Evolutionary conservation across 805 yeast genomes (phyloP).

Genomic region (Millerago galiae): DNA sequence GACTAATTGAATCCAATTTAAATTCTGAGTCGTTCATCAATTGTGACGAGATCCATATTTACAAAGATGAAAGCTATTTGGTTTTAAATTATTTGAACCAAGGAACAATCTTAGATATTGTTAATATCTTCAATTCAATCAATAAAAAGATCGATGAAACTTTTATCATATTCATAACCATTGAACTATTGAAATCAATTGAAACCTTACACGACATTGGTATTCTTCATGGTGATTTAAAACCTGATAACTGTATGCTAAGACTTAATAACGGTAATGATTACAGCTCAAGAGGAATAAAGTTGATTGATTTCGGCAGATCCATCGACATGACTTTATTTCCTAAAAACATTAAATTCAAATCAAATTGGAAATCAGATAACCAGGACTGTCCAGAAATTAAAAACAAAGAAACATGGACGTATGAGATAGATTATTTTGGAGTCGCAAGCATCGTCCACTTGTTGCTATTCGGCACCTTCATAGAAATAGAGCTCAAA

Average conservation of each 20-base stretch:
- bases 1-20: conserved; percentile 26
- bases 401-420: conserved; percentile 57
- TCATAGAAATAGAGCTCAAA: conserved; percentile 39
- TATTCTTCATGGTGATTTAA: conserved; percentile 79
- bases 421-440: conserved; percentile 74
- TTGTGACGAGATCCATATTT: conserved; percentile 43
- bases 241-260: conserved; percentile 83
- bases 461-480: conserved; percentile 62
- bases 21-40: conserved; percentile 36
- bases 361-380: conserved; percentile 53
- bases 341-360: conserved; percentile 44
- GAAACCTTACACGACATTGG: conserved; percentile 57
- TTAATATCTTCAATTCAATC: conserved; percentile 40
- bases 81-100: conserved; percentile 32
- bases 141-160: conserved; percentile 47
- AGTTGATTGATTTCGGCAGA: conserved; percentile 76
- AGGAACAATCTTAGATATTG: conserved; percentile 69
- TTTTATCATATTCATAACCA: conserved; percentile 53
- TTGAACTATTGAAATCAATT: conserved; percentile 55
- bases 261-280: conserved; percentile 38
- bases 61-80: conserved; percentile 23
- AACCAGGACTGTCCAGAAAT: conserved; percentile 71
- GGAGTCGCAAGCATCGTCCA: conserved; percentile 76
- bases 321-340: conserved; percentile 65
- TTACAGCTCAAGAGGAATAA: conserved; percentile 50